Percentiles rank a stretch among this genome's conserved stretches.
phyloP scores from a whole-genome alignment of 495 filamentous ascomycete genomes.

The Hypomontagnella submonticulosa region DNA sequence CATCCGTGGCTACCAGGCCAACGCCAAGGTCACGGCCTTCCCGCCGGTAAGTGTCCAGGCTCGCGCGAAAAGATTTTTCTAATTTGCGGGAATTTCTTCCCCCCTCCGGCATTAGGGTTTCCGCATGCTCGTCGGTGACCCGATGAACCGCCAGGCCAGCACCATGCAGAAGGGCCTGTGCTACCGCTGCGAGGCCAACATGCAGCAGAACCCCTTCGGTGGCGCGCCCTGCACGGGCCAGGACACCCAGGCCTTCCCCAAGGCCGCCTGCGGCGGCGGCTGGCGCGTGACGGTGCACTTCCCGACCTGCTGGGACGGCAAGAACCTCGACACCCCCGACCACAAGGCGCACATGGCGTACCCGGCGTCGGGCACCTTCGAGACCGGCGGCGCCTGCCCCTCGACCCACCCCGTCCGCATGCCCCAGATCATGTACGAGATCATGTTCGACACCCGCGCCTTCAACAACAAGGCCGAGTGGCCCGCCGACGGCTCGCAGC shows the following conservation, averaged over 20 bases:
- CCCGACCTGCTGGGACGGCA: conserved; percentile 67
- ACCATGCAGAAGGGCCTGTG: conserved; percentile 57
- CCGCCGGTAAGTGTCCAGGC: conserved; percentile 48
- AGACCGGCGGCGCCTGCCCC: conserved; percentile 55
- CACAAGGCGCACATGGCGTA: conserved; percentile 64
- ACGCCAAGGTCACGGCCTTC: conserved; percentile 60
- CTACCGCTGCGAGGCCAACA: conserved; percentile 61
- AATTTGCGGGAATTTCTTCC: conserved; percentile 1
- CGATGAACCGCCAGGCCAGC: conserved; percentile 40
- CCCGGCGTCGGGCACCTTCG: conserved; percentile 53
- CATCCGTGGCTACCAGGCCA: conserved; percentile 59
- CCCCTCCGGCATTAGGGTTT: conserved; percentile 44
- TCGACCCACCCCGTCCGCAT: conserved; percentile 57
- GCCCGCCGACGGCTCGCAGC: conserved; percentile 56
- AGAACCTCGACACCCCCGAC: conserved; percentile 63
- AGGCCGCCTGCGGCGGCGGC: conserved; percentile 55
- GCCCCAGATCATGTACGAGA: conserved; percentile 63
- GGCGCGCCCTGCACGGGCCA: conserved; percentile 63
- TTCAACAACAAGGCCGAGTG: conserved; percentile 58
- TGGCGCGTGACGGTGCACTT: conserved; percentile 63
- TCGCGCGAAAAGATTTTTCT: conserved; percentile 14
- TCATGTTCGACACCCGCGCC: conserved; percentile 59
- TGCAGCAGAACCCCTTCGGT: conserved; percentile 60
- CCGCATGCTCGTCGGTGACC: conserved; percentile 58
- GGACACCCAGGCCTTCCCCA: conserved; percentile 58